A percentile compares a stretch with the other conserved stretches of the same genome.
Conservation (phyloP, 352 stramenopile genomes). For the Thalassiosira mediterranea region DNA sequence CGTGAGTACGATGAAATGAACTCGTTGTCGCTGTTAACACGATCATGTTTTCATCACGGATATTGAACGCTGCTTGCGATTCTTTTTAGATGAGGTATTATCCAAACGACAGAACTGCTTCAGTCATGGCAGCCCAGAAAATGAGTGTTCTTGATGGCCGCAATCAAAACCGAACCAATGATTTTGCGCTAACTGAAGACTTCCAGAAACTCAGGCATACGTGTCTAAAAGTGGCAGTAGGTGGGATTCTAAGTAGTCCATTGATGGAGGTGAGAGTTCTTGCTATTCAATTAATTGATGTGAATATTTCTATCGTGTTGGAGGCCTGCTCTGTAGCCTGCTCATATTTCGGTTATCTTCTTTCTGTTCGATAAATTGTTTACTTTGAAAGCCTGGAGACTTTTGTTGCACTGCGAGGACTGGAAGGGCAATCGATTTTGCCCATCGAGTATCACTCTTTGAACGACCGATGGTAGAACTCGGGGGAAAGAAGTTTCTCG, state of each 20-base stretch:
- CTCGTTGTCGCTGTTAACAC: no score
- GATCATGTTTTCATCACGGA: no score
- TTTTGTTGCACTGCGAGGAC: slow-evolving; percentile 72
- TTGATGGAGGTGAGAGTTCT: no score
- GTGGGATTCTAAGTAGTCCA: slow-evolving; percentile 69
- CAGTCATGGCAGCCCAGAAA: slow-evolving; percentile 64
- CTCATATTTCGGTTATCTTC: no score
- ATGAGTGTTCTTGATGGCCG: slow-evolving; percentile 64
- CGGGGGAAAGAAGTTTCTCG: slow-evolving; percentile 71
- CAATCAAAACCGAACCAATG: slow-evolving; percentile 36
- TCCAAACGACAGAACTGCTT: slow-evolving; percentile 75
- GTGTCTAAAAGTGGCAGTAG: slow-evolving; percentile 55
- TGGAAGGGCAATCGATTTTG: slow-evolving; percentile 81
- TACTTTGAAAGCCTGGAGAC: slow-evolving; percentile 64
- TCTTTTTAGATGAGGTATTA: slow-evolving; percentile 82
- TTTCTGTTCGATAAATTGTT: no score
- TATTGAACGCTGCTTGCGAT: no score
- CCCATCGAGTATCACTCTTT: slow-evolving; percentile 79
- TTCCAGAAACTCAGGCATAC: slow-evolving; percentile 52
- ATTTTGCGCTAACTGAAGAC: slow-evolving; percentile 41
- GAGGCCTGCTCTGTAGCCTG: no score
- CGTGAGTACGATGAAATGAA: no score
- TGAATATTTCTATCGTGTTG: no score
- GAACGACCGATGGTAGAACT: slow-evolving; percentile 74
- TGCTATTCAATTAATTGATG: no score